Evolutionary conservation across 345 rosid genomes (phyloP).

Genomic region (Triadica sebifera): DNA sequence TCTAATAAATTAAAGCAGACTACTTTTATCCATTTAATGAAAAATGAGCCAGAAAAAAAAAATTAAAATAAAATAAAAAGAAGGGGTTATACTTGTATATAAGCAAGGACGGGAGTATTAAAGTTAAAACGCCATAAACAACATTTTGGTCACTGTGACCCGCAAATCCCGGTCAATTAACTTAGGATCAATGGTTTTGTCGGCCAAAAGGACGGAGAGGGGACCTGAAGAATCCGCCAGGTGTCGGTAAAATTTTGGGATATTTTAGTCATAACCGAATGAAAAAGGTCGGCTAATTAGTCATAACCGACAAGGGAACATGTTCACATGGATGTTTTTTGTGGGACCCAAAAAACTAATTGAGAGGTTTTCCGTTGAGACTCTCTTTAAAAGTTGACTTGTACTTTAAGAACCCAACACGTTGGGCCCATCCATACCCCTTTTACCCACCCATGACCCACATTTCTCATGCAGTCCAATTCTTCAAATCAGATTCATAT

Average conservation of each 20-base stretch:
- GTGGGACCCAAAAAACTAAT: conserved; percentile 15
- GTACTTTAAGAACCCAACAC: conserved; percentile 8
- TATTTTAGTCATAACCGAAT: too few relatives aligned
- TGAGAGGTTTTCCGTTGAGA: not conserved
- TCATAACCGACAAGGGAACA: conserved; percentile 30
- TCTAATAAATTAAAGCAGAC: not conserved
- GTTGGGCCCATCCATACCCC: conserved; percentile 15
- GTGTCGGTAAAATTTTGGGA: not conserved
- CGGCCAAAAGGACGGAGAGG: not conserved
- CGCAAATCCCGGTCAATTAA: not conserved
- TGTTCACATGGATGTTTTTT: conserved; percentile 22
- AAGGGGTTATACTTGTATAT: too few relatives aligned
- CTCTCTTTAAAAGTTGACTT: conserved; percentile 28
- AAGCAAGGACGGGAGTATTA: too few relatives aligned
- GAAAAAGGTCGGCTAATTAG: not conserved
- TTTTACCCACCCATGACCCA: not conserved
- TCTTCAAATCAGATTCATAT: too few relatives aligned
- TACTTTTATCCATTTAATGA: not conserved
- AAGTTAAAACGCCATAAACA: not conserved
- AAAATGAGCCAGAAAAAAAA: too few relatives aligned
- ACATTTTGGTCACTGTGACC: not conserved
- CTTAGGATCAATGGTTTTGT: not conserved
- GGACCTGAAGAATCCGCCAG: not conserved
- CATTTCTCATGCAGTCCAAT: too few relatives aligned
- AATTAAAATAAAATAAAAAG: too few relatives aligned